Conservation (phyloP, 805 yeast genomes). For the Candida odintsovae region DNA sequence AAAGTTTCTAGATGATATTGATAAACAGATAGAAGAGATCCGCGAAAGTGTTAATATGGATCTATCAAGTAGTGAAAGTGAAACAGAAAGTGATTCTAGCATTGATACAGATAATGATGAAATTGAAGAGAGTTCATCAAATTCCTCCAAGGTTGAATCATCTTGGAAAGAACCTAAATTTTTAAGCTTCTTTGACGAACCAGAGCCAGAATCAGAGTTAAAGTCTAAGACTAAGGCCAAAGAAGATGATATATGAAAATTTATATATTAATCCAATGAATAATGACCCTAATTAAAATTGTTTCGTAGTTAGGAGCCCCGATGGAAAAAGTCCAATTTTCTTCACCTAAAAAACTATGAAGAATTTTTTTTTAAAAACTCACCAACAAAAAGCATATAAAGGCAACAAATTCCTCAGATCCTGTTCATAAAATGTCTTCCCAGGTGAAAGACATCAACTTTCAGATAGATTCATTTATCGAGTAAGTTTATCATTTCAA, state of each 20-base stretch:
- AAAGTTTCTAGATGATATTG: conserved; percentile 33
- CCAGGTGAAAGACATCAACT: conserved; percentile 28
- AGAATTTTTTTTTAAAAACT: neutral
- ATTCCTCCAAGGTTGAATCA: neutral
- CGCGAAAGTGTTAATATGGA: conserved; percentile 21
- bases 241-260: neutral
- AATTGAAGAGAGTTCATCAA: conserved; percentile 1
- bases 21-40: conserved; percentile 31
- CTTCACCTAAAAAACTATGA: neutral
- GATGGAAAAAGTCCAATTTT: neutral
- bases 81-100: conserved; percentile 2
- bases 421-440: conserved; percentile 11
- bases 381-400: neutral
- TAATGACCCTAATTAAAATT: neutral
- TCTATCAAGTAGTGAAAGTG: conserved; percentile 1
- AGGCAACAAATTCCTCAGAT: neutral
- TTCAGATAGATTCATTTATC: conserved; percentile 37
- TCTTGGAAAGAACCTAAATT: conserved; percentile 1
- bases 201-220: neutral
- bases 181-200: conserved; percentile 7
- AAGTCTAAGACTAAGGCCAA: neutral
- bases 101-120: neutral
- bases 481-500: conserved; percentile 22
- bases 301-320: neutral
- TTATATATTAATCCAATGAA: neutral